Evolutionary conservation across 345 rosid species (phyloP).

Genomic region (Moricandia moricandioides): DNA sequence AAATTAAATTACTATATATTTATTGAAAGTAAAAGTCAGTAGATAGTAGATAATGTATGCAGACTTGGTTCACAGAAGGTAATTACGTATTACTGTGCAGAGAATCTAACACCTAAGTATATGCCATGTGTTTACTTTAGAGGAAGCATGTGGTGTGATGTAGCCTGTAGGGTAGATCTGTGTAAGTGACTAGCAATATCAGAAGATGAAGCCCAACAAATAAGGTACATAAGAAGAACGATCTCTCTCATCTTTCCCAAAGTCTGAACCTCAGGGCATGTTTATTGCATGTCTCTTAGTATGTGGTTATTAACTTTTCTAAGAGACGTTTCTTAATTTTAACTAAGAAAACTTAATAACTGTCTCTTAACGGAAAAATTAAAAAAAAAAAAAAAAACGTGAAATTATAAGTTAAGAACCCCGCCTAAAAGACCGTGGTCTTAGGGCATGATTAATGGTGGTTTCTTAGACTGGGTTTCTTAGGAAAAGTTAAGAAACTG

Average conservation of each 20-base stretch:
- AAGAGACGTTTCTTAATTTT: no score
- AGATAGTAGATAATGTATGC: background rate
- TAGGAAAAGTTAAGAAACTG: no score
- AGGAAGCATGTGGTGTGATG: constrained; percentile 11
- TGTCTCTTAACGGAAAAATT: no score
- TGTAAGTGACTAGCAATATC: constrained; percentile 21
- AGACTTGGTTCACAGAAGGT: background rate
- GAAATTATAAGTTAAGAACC: no score
- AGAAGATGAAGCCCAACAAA: constrained; percentile 9
- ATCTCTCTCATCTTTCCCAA: constrained; percentile 27
- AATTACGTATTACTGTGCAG: background rate
- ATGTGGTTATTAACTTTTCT: no score
- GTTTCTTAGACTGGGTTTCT: no score
- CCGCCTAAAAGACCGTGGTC: no score
- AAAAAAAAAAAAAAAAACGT: no score
- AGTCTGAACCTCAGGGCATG: no score
- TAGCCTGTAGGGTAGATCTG: constrained; percentile 18
- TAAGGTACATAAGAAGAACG: constrained; percentile 18
- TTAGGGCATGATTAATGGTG: no score
- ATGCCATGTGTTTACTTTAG: constrained; percentile 1
- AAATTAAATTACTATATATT: background rate
- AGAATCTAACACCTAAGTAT: constrained; percentile 19
- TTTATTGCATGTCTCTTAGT: no score
- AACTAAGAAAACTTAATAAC: no score
- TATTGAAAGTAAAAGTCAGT: constrained; percentile 15